Base-by-base conservation (phyloP, 2,329 filamentous ascomycete species). In the Aspergillus aculeatus region DNA sequence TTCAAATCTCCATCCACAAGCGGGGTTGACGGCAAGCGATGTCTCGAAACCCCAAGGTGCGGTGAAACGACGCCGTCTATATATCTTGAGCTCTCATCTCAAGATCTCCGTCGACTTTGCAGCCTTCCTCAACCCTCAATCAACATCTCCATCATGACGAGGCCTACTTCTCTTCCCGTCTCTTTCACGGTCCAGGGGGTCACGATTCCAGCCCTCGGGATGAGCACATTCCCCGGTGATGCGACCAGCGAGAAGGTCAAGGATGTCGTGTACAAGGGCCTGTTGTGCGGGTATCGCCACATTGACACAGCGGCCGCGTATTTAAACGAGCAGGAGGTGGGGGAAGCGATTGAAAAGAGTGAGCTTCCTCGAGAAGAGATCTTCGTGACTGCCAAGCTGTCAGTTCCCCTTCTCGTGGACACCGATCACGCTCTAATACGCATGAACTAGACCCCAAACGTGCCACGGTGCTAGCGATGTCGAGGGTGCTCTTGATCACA, bases 231-330 rank as follows among this genome's bases (percentile, higher is more conserved):
- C n/a, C 44, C 16, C 12, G 29, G 14, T 9, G 21, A 21, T 14
- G 19, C 26, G 19, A 21, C 14, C 6, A 19, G 6, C 2, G 14
- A 16, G 14, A 16, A 19, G 16, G 38, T 47, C 7, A 32, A 54
- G 5, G 14, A 41, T 4, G 24, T 41, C n/a, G 50, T 60, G 10
- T 11, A 2, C 9, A 11, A 16, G 3, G 58, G 44, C 3, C 14
- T 61, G n/a, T 4, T 12, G 3, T 4, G 10, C 12, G 54, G 58
- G 2, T 61, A 61, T n/a, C 44, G 54, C 2, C 55, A 55, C 47
- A 61, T 58, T 5, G 50, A 61, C 41, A 61, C 58, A 0, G 50
- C 58, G 0, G 5, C 26, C 14, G 35, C 38, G n/a, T 60, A 56
- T 19, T 19, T 29, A 1, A 54, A 47, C 26, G 58, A 61, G n/a